Base-by-base conservation (phyloP, 257 asterid species). In the Ballota nigra region DNA sequence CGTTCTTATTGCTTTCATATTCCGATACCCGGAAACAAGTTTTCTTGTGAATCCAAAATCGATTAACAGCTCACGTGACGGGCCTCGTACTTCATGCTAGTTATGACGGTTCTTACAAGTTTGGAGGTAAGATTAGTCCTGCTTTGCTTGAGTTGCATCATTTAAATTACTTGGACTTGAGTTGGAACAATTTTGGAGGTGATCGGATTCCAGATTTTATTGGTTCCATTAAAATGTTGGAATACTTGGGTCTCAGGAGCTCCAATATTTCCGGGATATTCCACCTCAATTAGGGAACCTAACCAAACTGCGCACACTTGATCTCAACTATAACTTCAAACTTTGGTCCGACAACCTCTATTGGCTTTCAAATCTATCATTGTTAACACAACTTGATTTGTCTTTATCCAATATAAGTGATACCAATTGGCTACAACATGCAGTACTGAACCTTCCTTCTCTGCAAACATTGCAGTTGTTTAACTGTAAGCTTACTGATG, bases 121-220 rank as follows among this genome's bases (percentile, higher is more conserved):
- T 70, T 75, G 43, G 67, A 49, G 88, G 88, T 63, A 72, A 74
- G 15, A 28, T 85, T 6, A 75, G 75, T 58, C 43, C 69, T 10
- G 57, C 66, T 7, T 43, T 83, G 61, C 64, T 72, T 6, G 70
- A 73, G 13, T 43, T 78, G 56, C 65, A 59, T 41, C 71, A 81
- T 53, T 62, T 83, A 57, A 70, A 45, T 20, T 8, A 53, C 29
- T 57, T 84, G 78, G 86, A 84, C 60, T 56, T 80, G 41, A 69
- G 76, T 47, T 1, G 2, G 6, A 78, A 75, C 18, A 62, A 70
- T 43, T 77, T 80, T 68, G 63, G 57, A 9, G 8, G 24, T 7
- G 41, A 6, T 7, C 8, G 12, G 8, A 62, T 72, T 15, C 77
- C 77, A n/a, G 43, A 45, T 1, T 72, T 72, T 52, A 31, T 72